Evolutionary conservation across 805 yeast species (phyloP).

Genomic region (Wickerhamomyces strasburgensis): DNA sequence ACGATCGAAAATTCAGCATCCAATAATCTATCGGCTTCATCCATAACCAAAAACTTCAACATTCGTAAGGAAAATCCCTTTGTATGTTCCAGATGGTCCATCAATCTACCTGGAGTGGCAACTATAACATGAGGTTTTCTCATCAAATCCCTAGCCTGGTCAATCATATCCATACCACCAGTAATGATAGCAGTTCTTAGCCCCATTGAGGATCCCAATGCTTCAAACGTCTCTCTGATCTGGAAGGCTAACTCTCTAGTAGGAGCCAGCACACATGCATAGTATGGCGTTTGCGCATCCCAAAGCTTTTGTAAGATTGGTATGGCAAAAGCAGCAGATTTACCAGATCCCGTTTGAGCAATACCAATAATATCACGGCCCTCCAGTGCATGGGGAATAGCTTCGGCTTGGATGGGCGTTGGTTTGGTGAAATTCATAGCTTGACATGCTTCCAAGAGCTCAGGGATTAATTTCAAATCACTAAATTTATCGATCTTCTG

Average conservation of each 20-base stretch:
- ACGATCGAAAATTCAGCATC: constrained; percentile 98
- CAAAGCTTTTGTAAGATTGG: constrained; percentile 90
- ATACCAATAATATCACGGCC: constrained; percentile 93
- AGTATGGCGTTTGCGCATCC: constrained; percentile 84
- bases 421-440: constrained; percentile 73
- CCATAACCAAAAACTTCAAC: constrained; percentile 82
- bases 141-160: constrained; percentile 90
- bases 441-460: constrained; percentile 73
- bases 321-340: constrained; percentile 97
- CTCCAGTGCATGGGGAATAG: constrained; percentile 85
- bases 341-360: constrained; percentile 98
- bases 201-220: constrained; percentile 89
- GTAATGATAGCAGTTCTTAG: constrained; percentile 84
- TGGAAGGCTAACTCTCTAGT: constrained; percentile 83
- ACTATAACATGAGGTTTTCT: constrained; percentile 91
- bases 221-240: constrained; percentile 92
- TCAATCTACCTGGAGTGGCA: constrained; percentile 91
- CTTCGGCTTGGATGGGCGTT: constrained; percentile 88
- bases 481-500: constrained; percentile 38
- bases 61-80: constrained; percentile 81
- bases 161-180: constrained; percentile 99
- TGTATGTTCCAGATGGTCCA: constrained; percentile 92
- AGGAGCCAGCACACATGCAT: constrained; percentile 83
- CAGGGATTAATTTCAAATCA: constrained; percentile 66
- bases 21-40: constrained; percentile 92